phyloP scores from a whole-genome alignment of 148 eudicot genomes.

The Talinum fruticosum region DNA sequence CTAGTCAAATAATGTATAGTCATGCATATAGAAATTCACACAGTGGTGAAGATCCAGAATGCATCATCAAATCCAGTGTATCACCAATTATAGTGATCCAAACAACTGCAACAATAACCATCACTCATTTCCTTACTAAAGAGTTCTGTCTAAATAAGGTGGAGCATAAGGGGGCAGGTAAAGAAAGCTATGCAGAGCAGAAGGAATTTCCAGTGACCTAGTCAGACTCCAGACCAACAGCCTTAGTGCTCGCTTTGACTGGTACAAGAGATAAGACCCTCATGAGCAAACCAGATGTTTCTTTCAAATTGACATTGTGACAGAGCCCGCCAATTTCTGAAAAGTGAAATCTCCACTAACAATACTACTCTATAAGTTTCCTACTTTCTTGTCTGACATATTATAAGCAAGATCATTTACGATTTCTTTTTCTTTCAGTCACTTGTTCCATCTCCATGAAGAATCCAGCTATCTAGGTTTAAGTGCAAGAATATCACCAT shows the following conservation, averaged over 20 bases:
- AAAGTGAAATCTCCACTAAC: background rate
- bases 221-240: background rate
- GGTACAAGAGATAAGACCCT: background rate
- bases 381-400: background rate
- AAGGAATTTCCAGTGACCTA: background rate
- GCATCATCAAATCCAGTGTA: background rate
- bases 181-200: background rate
- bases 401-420: background rate
- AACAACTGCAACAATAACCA: constrained; percentile 1
- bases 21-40: background rate
- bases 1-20: background rate
- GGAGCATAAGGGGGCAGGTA: background rate
- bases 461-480: background rate
- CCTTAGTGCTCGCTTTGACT: background rate
- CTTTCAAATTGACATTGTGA: background rate
- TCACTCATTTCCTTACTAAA: background rate
- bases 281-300: background rate
- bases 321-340: background rate
- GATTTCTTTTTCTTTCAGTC: background rate
- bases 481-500: background rate
- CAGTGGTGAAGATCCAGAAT: background rate
- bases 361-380: background rate
- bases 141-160: background rate
- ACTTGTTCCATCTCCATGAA: background rate
- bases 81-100: background rate